Percentiles rank a stretch among this genome's conserved stretches.
Evolutionary conservation across 139 green algal genomes (phyloP).

Genomic region (Ostreobium quekettii): DNA sequence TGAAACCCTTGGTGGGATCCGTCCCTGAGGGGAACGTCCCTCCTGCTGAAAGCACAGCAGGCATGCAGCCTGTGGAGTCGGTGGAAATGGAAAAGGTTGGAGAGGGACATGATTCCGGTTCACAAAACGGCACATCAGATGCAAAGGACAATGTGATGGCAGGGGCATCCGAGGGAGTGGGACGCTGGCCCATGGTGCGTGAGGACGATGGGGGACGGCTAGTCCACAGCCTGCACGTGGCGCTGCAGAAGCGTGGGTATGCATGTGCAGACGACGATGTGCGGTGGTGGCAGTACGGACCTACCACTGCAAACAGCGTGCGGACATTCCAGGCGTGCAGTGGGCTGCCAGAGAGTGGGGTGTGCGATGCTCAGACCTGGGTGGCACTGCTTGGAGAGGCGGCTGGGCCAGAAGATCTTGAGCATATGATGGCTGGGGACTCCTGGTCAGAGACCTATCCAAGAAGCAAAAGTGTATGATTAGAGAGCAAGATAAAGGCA

Average conservation of each 20-base stretch:
- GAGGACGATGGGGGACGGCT: conserved; percentile 10
- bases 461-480: too few species aligned
- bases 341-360: conserved; percentile 58
- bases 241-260: conserved; percentile 31
- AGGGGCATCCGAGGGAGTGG: too few species aligned
- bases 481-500: too few species aligned
- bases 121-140: too few species aligned
- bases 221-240: conserved; percentile 29
- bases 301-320: conserved; percentile 26
- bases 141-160: too few species aligned
- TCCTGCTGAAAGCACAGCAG: too few species aligned
- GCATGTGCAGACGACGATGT: conserved; percentile 44
- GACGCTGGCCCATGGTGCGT: conserved; percentile 7
- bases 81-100: too few species aligned
- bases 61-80: too few species aligned
- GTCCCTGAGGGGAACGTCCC: too few species aligned
- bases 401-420: conserved; percentile 38
- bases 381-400: conserved; percentile 42
- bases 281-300: conserved; percentile 50
- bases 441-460: too few species aligned
- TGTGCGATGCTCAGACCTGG: conserved; percentile 57
- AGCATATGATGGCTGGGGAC: conserved; percentile 26
- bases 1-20: too few species aligned
- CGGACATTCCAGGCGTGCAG: conserved; percentile 52
- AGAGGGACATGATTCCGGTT: too few species aligned